Conservation (phyloP, 495 filamentous ascomycete genomes). For the Usnea hakonensis region DNA sequence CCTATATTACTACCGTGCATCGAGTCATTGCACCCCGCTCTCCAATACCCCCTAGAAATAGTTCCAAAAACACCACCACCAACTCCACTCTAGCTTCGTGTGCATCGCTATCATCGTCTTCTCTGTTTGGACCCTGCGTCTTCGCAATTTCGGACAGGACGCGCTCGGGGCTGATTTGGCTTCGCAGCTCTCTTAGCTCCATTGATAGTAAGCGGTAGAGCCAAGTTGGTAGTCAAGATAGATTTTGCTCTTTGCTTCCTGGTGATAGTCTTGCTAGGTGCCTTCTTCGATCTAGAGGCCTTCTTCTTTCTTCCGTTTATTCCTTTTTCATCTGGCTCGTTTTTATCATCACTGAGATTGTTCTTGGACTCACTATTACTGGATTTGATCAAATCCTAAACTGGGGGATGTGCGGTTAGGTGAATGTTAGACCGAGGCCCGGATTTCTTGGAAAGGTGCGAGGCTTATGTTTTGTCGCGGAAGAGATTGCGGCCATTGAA, state of each 20-base stretch:
- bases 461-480: no score
- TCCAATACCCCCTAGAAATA: no score
- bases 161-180: constrained; percentile 47
- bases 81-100: no score
- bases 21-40: no score
- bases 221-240: constrained; percentile 44
- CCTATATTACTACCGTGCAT: no score
- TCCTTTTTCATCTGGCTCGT: constrained; percentile 60
- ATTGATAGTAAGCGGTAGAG: constrained; percentile 43
- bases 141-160: constrained; percentile 55
- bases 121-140: constrained; percentile 52
- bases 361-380: constrained; percentile 46
- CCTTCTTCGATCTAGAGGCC: constrained; percentile 54
- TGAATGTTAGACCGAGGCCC: no score
- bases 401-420: constrained; percentile 26
- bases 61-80: no score
- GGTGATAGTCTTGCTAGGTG: constrained; percentile 39
- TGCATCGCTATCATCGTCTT: no score
- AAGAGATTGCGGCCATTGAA: no score
- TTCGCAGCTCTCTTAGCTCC: constrained; percentile 34
- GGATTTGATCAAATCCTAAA: constrained; percentile 34
- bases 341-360: constrained; percentile 38
- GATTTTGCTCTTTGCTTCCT: constrained; percentile 55
- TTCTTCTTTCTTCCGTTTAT: constrained; percentile 48
- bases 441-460: no score